Conservation (phyloP, 2,329 filamentous ascomycete genomes). For the Helotiales sp. region DNA sequence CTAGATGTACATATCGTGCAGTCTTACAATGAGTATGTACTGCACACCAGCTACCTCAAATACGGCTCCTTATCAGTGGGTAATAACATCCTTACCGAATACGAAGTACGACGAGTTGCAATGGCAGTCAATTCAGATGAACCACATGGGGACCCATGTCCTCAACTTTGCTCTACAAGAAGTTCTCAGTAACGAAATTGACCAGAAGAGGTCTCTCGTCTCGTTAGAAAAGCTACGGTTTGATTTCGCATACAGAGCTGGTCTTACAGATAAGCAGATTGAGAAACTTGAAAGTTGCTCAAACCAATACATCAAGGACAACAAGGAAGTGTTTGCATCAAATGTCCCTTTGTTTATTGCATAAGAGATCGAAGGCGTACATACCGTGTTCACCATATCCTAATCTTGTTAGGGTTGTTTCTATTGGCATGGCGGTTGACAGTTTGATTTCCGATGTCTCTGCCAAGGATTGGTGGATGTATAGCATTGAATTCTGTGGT, state of each 20-base stretch:
- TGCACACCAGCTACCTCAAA: conserved; percentile 90
- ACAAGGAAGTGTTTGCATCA: conserved; percentile 79
- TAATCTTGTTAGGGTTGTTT: conserved; percentile 94
- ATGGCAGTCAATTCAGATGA: conserved; percentile 89
- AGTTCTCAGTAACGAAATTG: conserved; percentile 85
- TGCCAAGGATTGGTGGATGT: conserved; percentile 80
- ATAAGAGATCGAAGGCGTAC: conserved; percentile 81
- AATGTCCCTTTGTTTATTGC: conserved; percentile 84
- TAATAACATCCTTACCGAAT: conserved; percentile 84
- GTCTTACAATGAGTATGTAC: conserved; percentile 86
- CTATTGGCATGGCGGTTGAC: conserved; percentile 86
- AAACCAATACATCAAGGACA: conserved; percentile 86
- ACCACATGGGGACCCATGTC: conserved; percentile 96
- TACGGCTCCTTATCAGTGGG: conserved; percentile 79
- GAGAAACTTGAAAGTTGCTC: conserved; percentile 83
- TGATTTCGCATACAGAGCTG: conserved; percentile 92
- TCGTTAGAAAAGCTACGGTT: conserved; percentile 97
- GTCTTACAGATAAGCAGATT: conserved; percentile 76
- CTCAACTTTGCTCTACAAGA: conserved; percentile 92
- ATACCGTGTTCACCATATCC: conserved; percentile 97
- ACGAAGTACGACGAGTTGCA: conserved; percentile 94
- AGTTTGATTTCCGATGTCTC: conserved; percentile 79
- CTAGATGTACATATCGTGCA: conserved; percentile 92
- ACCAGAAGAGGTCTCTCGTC: conserved; percentile 95
- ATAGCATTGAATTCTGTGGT: conserved; percentile 95